These are phyloP conservation scores for Penicillium frequentans DNA, from an alignment of 2,329 filamentous ascomycete species.

Conservation along the genomic window DNA sequence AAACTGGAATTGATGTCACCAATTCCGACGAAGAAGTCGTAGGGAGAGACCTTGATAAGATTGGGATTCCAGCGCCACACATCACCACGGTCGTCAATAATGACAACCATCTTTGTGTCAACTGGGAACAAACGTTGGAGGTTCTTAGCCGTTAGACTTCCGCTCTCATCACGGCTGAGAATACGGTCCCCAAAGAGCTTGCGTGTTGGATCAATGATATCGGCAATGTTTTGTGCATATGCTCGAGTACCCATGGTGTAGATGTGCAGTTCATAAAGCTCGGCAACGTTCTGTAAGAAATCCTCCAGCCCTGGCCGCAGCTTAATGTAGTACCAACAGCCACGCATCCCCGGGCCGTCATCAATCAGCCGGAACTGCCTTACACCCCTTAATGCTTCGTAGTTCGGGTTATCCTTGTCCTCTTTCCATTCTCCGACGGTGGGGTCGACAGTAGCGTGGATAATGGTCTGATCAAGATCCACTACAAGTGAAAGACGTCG, in stretches of 20 bases:
- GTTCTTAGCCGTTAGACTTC: constrained; percentile 86
- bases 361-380: constrained; percentile 84
- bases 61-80: constrained; percentile 95
- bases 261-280: constrained; percentile 90
- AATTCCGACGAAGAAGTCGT: constrained; percentile 97
- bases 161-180: constrained; percentile 95
- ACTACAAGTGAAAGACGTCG: constrained; percentile 91
- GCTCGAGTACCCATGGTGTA: constrained; percentile 99
- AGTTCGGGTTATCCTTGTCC: constrained; percentile 84
- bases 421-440: constrained; percentile 95
- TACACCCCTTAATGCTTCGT: constrained; percentile 86
- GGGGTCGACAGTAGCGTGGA: constrained; percentile 95
- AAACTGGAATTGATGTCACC: constrained; percentile 99
- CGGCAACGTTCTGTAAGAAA: constrained; percentile 75
- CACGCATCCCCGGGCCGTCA: constrained; percentile 71
- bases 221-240: constrained; percentile 90
- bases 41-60: constrained; percentile 89
- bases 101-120: constrained; percentile 98
- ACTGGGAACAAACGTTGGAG: constrained; percentile 90
- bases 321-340: constrained; percentile 98
- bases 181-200: constrained; percentile 92
- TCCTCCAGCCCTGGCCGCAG: constrained; percentile 80
- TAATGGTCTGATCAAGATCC: constrained; percentile 96
- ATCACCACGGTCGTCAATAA: constrained; percentile 95
- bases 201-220: constrained; percentile 86